Evolutionary conservation across 495 filamentous ascomycete genomes (phyloP).

Genomic region (Tuber aestivum): DNA sequence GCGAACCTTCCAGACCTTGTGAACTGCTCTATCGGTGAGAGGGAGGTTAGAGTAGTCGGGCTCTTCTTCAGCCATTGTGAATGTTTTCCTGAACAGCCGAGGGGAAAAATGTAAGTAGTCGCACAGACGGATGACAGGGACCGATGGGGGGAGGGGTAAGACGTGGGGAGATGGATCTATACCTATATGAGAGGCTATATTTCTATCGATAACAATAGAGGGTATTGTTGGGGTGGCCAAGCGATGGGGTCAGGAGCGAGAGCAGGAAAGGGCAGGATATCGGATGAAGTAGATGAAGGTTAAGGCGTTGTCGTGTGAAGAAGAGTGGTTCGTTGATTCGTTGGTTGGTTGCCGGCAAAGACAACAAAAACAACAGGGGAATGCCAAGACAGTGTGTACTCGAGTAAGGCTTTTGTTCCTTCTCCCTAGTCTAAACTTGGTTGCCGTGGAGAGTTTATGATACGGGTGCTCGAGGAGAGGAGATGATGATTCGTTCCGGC

Average conservation of each 20-base stretch:
- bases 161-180: conserved; percentile 13
- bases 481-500: background rate
- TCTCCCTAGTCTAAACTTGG: background rate
- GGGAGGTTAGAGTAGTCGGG: conserved; percentile 42
- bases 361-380: conserved; percentile 27
- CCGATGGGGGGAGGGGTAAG: conserved; percentile 21
- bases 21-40: conserved; percentile 39
- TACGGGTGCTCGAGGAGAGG: too few species aligned
- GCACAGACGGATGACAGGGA: conserved; percentile 17
- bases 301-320: background rate
- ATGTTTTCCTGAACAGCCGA: conserved; percentile 10
- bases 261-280: background rate
- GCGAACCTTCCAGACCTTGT: conserved; percentile 91
- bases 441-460: background rate
- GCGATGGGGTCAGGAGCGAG: background rate
- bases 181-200: conserved; percentile 10
- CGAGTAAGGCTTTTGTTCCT: background rate
- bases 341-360: conserved; percentile 30
- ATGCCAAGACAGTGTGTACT: conserved; percentile 22
- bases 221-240: conserved; percentile 1
- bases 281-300: background rate
- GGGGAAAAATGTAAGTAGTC: conserved; percentile 1
- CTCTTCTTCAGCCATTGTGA: conserved; percentile 42
- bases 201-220: background rate
- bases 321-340: conserved; percentile 5